phyloP scores from a whole-genome alignment of 164 flowering plant genomes.

The Chimonanthus praecox region DNA sequence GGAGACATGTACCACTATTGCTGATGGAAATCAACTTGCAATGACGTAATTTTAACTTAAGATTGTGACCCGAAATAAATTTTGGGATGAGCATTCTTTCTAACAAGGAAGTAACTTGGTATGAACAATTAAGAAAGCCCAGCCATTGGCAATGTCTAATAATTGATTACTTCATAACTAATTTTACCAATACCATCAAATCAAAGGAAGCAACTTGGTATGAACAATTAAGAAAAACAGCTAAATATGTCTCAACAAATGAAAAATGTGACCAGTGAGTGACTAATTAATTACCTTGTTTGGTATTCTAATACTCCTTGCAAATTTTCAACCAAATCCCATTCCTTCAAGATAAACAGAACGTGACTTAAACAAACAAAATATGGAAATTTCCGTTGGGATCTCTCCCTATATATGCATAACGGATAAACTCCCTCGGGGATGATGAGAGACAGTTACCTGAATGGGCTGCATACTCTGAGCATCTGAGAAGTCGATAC shows the following conservation, averaged over 20 bases:
- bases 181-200: background rate
- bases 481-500: constrained; percentile 96
- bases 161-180: no score
- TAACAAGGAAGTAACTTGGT: background rate
- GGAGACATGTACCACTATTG: no score
- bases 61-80: no score
- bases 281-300: constrained; percentile 53
- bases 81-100: no score
- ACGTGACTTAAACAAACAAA: constrained; percentile 9
- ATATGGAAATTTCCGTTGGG: no score
- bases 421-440: background rate
- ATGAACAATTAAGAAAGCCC: constrained; percentile 5
- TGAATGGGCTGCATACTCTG: constrained; percentile 86
- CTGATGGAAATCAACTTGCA: no score
- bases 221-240: constrained; percentile 3
- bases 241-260: constrained; percentile 6
- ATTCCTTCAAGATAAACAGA: constrained; percentile 45
- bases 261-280: background rate
- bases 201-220: background rate
- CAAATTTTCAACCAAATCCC: constrained; percentile 90
- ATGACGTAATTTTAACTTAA: no score
- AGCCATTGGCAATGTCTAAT: no score
- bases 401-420: background rate
- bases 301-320: constrained; percentile 90
- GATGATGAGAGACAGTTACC: constrained; percentile 36